phyloP scores from a whole-genome alignment of 768 basidiomycete species.

The Lentinula sp. region DNA sequence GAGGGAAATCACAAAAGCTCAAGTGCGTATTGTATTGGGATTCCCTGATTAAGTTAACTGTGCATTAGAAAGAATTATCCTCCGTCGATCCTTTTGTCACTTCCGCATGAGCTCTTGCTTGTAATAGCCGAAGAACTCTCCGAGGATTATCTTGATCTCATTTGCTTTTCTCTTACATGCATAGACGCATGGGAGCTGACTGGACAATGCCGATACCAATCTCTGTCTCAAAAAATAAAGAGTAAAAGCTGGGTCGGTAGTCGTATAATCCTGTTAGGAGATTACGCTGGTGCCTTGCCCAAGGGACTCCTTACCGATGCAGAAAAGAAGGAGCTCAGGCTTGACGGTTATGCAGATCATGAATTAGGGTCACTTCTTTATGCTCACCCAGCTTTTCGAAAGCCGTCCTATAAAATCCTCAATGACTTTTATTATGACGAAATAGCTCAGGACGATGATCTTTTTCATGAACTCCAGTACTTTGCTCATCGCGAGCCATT shows the following conservation, averaged over 20 bases:
- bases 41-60: too few relatives aligned
- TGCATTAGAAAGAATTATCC: too few relatives aligned
- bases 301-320: neutral
- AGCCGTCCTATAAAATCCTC: neutral
- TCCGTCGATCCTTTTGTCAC: neutral
- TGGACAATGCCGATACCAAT: neutral
- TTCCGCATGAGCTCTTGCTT: neutral
- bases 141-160: neutral
- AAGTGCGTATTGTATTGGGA: too few relatives aligned
- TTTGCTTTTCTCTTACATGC: neutral
- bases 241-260: neutral
- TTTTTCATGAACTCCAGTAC: neutral
- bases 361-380: neutral
- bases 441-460: neutral
- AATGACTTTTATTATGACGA: neutral
- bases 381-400: neutral
- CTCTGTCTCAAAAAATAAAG: neutral
- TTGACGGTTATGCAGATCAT: neutral
- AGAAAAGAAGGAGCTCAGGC: neutral
- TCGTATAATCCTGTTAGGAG: neutral
- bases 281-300: neutral
- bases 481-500: neutral
- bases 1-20: too few relatives aligned
- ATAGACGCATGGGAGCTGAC: neutral
- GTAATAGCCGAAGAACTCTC: neutral